Evolutionary conservation across 306 rosid genomes (phyloP), one percentile per base, ranked within the genome.

Genomic region (Casuarina glauca): DNA sequence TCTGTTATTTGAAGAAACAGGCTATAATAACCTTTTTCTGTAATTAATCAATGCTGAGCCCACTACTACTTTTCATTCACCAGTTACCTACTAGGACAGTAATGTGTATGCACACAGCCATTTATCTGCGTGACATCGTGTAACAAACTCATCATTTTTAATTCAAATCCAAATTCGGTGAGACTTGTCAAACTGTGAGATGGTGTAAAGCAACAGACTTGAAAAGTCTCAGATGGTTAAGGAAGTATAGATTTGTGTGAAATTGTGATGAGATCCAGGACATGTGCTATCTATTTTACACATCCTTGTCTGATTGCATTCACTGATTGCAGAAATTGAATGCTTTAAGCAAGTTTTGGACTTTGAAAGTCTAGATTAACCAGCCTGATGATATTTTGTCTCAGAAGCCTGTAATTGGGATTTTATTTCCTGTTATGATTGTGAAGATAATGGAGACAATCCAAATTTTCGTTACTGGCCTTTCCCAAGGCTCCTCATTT

Each of bases 291-390:
- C 17, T 9, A 35, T 61, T 35, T 35, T 61, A 35, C 12, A 11
- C 70, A 64, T 41, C 32, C 70, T 64, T 64, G 12, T 5, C 13
- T 64, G 70, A 64, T 6, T 42, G 70, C 70, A 64, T 26, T 26
- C 1, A 7, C 39, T 39, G 6, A 48, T 0, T 39, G 20, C 17
- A 41, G 26, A 16, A 11, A 39, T 26, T 39, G 70, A 57, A n/a
- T 55, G 55, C 11, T 55, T 20, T 7, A 7, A 5, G 7, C 32
- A 41, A 6, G 70, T 6, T 2, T 39, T 16, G 32, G 49, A 64
- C 48, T 64, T 41, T 12, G 3, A 9, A 6, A 61, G 41, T 32
- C 41, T 35, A 61, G 68, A 61, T 35, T 35, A 1, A 26, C 16
- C 42, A 57, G 20, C 17, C 11, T 10, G 17, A 11, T 60, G 13